A percentile compares a stretch with the other conserved stretches of the same genome.
phyloP scores from a whole-genome alignment of 768 basidiomycete species.

The Porpolomopsis calyptriformis region DNA sequence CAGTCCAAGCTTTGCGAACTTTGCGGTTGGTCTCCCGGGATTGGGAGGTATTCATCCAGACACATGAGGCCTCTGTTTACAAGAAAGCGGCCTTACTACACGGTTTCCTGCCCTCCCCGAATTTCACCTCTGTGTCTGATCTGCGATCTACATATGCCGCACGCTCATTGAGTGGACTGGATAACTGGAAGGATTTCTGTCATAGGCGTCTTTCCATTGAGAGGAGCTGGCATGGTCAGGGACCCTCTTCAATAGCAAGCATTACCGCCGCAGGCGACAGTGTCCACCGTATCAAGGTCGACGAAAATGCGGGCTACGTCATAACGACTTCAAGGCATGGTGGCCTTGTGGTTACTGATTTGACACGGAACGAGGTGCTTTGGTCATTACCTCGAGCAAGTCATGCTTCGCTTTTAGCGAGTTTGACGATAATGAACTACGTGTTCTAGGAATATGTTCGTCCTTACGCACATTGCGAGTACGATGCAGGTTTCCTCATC shows the following conservation, averaged over 20 bases:
- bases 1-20: slow-evolving; percentile 31
- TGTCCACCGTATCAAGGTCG: slow-evolving; percentile 71
- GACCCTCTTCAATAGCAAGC: slow-evolving; percentile 28
- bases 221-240: slow-evolving; percentile 46
- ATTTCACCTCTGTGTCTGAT: slow-evolving; percentile 19
- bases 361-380: slow-evolving; percentile 36
- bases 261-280: slow-evolving; percentile 23
- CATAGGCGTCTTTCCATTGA: slow-evolving; percentile 32
- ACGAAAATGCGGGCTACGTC: slow-evolving; percentile 47
- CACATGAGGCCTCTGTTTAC: slow-evolving; percentile 45
- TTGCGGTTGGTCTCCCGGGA: slow-evolving; percentile 29
- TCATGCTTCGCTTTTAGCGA: neutral
- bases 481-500: slow-evolving; percentile 57
- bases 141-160: slow-evolving; percentile 21
- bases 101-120: slow-evolving; percentile 28
- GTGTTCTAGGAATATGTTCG: slow-evolving; percentile 37
- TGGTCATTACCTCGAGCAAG: slow-evolving; percentile 55
- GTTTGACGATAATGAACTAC: neutral
- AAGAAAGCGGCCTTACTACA: slow-evolving; percentile 46
- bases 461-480: slow-evolving; percentile 60
- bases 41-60: slow-evolving; percentile 37
- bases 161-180: slow-evolving; percentile 28
- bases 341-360: slow-evolving; percentile 48
- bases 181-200: slow-evolving; percentile 57
- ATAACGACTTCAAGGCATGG: slow-evolving; percentile 47